phyloP scores from a whole-genome alignment of 2,329 filamentous ascomycete genomes.

The Iodosphaeria phyllophila region DNA sequence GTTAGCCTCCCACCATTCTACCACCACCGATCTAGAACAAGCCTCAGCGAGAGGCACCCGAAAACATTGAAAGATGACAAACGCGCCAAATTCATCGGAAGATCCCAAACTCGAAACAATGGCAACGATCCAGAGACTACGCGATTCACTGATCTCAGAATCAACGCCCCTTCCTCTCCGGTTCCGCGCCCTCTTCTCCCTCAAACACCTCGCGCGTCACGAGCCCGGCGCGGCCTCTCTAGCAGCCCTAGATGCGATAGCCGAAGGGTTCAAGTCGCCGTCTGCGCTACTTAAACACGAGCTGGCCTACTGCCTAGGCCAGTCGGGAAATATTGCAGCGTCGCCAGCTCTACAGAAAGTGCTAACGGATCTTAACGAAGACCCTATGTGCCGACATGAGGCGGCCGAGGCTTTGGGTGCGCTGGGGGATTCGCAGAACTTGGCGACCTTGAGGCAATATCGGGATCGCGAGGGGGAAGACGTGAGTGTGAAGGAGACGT shows the following conservation, averaged over 20 bases:
- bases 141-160: constrained; percentile 65
- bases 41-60: too few relatives aligned
- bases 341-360: constrained; percentile 55
- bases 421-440: constrained; percentile 53
- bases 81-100: too few relatives aligned
- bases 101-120: constrained; percentile 1
- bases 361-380: constrained; percentile 61
- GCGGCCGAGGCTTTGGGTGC: constrained; percentile 89
- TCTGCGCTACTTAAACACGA: constrained; percentile 93
- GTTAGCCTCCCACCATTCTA: too few relatives aligned
- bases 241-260: constrained; percentile 59
- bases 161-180: constrained; percentile 65
- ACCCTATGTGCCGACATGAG: constrained; percentile 91
- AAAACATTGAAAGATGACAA: too few relatives aligned
- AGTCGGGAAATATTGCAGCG: constrained; percentile 62
- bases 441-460: constrained; percentile 55
- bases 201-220: constrained; percentile 77
- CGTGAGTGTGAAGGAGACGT: constrained; percentile 79
- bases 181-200: constrained; percentile 91
- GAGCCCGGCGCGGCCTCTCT: constrained; percentile 39
- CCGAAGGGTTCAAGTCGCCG: constrained; percentile 65
- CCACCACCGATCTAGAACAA: too few relatives aligned
- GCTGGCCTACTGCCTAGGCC: constrained; percentile 88
- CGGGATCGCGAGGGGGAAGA: constrained; percentile 61
- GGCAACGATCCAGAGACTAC: constrained; percentile 40